Evolutionary conservation across 2,329 filamentous ascomycete genomes (phyloP), one percentile per base, ranked within the genome.

Genomic region (Stemphylium beticola): DNA sequence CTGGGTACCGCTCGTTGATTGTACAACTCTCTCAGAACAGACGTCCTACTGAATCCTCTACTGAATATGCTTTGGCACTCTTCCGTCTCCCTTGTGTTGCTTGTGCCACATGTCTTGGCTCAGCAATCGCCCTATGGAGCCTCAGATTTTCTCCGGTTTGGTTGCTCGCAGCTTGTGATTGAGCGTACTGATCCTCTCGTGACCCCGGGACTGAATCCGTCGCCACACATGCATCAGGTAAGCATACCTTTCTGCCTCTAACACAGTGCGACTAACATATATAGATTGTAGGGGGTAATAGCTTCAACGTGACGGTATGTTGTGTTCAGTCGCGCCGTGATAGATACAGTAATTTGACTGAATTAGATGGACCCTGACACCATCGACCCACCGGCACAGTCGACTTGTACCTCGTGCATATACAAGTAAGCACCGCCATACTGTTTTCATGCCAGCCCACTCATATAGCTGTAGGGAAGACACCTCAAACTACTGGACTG

Each of bases 401-500:
- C 62, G 15, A 69, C 45, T n/a, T 72, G 68, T 50, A 71, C 68
- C 7, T 70, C 61, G 20, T 71, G 68, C 42, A 69, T 65, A 8
- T 70, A 69, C 39, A 64, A 52, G n/a, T 18, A 2, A 40, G 36
- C 26, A 8, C 11, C 17, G 33, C 12, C 31, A n/a, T 33, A 9
- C 9, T 17, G 9, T 14, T 12, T 31, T 22, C n/a, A 18, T 8
- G 8, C 14, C 3, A 8, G n/a, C 29, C 32, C 17, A 33, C 29
- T 33, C 12, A 43, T 6, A 15, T 12, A 8, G 17, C 2, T 29
- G n/a, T 38, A 52, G 26, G 46, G 37, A 36, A 26, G 24, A 11
- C 7, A 36, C 38, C 58, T 57, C 37, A 69, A 71, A 52, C 33
- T 72, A 72, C 55, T 72, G 69, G 69, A 72, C 69, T 2, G 69